These are phyloP conservation scores for Euphorbia lathyris DNA, from an alignment of 345 rosid species.

Conservation along the genomic window DNA sequence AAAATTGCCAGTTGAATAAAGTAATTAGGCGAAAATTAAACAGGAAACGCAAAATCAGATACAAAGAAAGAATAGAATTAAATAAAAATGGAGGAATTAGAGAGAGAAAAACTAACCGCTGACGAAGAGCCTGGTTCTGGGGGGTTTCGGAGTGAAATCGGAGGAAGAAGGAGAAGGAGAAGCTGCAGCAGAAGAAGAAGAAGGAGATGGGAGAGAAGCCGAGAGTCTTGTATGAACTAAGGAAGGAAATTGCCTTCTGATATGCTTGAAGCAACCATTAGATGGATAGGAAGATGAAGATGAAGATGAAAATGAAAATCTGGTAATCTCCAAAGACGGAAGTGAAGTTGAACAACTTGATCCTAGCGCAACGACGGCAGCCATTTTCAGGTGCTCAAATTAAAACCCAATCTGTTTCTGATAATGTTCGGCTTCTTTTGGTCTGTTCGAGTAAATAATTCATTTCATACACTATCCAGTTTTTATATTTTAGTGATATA, in stretches of 20 bases:
- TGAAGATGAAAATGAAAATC: background rate
- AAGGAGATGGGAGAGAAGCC: slow-evolving; percentile 12
- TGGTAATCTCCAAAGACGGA: background rate
- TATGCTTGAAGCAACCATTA: background rate
- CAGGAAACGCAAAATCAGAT: background rate
- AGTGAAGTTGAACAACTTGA: background rate
- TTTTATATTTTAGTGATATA: too few species aligned
- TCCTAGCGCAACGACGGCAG: background rate
- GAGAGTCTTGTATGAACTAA: background rate
- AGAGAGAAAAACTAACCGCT: slow-evolving; percentile 44
- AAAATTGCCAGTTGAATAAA: background rate
- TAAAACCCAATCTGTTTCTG: too few species aligned
- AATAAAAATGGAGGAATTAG: background rate
- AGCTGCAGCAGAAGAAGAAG: too few species aligned
- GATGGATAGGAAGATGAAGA: background rate
- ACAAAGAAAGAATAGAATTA: background rate
- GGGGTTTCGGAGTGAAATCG: slow-evolving; percentile 16
- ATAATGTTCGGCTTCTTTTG: too few species aligned
- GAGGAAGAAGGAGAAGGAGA: slow-evolving; percentile 24
- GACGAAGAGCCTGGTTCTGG: slow-evolving; percentile 57
- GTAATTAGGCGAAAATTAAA: background rate
- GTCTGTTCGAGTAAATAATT: too few species aligned
- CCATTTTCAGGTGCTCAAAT: background rate
- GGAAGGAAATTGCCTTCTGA: background rate
- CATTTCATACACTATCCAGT: too few species aligned